Conservation (phyloP, 2,329 filamentous ascomycete species). For the Trichoderma koningiopsis region DNA sequence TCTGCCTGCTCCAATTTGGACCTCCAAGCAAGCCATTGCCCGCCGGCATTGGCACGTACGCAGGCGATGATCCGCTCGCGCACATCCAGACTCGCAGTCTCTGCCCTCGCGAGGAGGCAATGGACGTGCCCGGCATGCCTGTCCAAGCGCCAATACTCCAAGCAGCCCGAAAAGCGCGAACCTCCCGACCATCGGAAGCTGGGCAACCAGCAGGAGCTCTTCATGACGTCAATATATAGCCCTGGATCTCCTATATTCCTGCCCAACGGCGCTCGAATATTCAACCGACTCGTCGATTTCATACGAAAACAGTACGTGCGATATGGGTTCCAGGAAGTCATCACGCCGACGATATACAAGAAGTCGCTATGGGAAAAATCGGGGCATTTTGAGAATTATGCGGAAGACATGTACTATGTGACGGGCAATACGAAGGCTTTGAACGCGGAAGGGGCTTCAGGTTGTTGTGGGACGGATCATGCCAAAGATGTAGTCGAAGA, state of each 20-base stretch:
- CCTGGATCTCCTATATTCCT: constrained; percentile 85
- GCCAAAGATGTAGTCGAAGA: constrained; percentile 46
- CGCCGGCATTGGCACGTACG: constrained; percentile 16
- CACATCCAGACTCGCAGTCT: constrained; percentile 29
- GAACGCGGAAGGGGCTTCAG: constrained; percentile 20
- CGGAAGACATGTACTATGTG: constrained; percentile 90
- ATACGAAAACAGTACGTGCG: constrained; percentile 80
- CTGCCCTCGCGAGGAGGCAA: constrained; percentile 29
- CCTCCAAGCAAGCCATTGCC: constrained; percentile 2
- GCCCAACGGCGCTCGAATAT: constrained; percentile 77
- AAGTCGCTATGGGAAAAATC: constrained; percentile 83
- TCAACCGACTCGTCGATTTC: constrained; percentile 81
- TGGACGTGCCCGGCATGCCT: constrained; percentile 41
- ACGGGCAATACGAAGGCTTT: constrained; percentile 49
- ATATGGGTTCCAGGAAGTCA: constrained; percentile 85
- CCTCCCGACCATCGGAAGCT: constrained; percentile 62
- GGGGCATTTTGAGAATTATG: constrained; percentile 86
- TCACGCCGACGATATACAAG: constrained; percentile 90
- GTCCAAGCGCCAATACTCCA: constrained; percentile 37
- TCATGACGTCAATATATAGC: constrained; percentile 76
- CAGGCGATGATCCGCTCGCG: constrained; percentile 38
- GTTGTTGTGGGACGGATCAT: constrained; percentile 39
- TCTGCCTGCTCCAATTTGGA: not conserved
- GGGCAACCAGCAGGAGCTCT: constrained; percentile 70
- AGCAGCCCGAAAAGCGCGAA: constrained; percentile 35